Conservation (phyloP, 176 grass and related monocot genomes). For the Eremochloa ophiuroides region DNA sequence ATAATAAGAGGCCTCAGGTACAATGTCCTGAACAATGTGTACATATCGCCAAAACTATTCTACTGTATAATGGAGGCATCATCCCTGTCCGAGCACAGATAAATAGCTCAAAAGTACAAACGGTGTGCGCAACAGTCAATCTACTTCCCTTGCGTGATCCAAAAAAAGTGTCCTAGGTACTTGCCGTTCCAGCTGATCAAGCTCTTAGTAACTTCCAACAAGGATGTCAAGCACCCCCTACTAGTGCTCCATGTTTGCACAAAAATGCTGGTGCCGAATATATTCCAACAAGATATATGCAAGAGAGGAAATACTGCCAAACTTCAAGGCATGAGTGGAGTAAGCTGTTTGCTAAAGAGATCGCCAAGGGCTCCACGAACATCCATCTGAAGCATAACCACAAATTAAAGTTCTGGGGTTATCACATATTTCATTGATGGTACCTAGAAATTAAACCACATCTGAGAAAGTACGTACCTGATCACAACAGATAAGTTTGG, state of each 20-base stretch:
- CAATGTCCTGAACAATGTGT: slow-evolving; percentile 41
- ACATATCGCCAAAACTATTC: slow-evolving; percentile 29
- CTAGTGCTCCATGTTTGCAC: slow-evolving; percentile 31
- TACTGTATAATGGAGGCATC: slow-evolving; percentile 31
- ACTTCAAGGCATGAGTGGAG: slow-evolving; percentile 67
- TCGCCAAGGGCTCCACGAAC: slow-evolving; percentile 83
- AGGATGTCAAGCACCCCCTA: slow-evolving; percentile 25
- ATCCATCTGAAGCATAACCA: slow-evolving; percentile 71
- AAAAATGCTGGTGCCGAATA: slow-evolving; percentile 32
- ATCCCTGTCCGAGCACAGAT: not conserved
- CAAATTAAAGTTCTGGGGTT: not conserved
- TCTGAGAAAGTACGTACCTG: slow-evolving; percentile 48
- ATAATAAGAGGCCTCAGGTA: slow-evolving; percentile 35
- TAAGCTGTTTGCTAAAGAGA: slow-evolving; percentile 91
- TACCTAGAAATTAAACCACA: not conserved
- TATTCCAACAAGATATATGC: slow-evolving; percentile 36
- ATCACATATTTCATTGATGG: not conserved
- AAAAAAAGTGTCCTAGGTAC: slow-evolving; percentile 21
- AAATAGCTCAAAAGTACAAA: slow-evolving; percentile 37
- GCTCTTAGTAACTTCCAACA: not conserved
- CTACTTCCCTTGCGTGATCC: slow-evolving; percentile 21
- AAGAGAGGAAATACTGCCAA: slow-evolving; percentile 17
- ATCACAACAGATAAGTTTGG: slow-evolving; percentile 98
- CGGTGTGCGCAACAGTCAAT: not conserved
- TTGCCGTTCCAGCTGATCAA: slow-evolving; percentile 15